Conservation (phyloP, 2,329 filamentous ascomycete species). For the Sclerotinia trifoliorum region DNA sequence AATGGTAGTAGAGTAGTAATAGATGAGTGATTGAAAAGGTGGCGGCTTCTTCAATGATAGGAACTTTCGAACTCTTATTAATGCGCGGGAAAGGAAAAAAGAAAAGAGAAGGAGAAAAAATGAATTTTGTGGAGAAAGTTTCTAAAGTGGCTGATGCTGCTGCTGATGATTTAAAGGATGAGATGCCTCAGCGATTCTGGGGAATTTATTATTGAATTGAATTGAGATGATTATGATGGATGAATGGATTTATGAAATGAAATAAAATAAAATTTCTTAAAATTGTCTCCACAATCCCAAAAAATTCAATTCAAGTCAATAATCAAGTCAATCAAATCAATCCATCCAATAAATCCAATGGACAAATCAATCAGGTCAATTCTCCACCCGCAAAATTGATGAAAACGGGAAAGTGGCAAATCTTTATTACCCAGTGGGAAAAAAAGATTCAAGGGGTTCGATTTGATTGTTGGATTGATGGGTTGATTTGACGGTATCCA, state of each 20-base stretch:
- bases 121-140: not conserved
- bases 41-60: too few relatives aligned
- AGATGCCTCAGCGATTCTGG: not conserved
- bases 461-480: too few relatives aligned
- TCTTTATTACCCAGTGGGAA: not conserved
- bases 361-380: not conserved
- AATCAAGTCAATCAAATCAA: not conserved
- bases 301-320: not conserved
- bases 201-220: not conserved
- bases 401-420: conserved; percentile 18
- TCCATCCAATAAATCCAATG: too few relatives aligned
- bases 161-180: not conserved
- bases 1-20: too few relatives aligned
- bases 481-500: too few relatives aligned
- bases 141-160: not conserved
- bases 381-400: conserved; percentile 12
- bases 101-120: not conserved
- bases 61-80: too few relatives aligned
- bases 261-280: not conserved
- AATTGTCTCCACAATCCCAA: not conserved
- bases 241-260: conserved; percentile 8
- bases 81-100: too few relatives aligned
- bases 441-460: too few relatives aligned
- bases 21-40: too few relatives aligned
- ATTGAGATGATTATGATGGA: not conserved